Percentiles rank a stretch among this genome's conserved stretches.
Evolutionary conservation across 129 eudicot genomes (phyloP).

Genomic region (Scalesia atractyloides): DNA sequence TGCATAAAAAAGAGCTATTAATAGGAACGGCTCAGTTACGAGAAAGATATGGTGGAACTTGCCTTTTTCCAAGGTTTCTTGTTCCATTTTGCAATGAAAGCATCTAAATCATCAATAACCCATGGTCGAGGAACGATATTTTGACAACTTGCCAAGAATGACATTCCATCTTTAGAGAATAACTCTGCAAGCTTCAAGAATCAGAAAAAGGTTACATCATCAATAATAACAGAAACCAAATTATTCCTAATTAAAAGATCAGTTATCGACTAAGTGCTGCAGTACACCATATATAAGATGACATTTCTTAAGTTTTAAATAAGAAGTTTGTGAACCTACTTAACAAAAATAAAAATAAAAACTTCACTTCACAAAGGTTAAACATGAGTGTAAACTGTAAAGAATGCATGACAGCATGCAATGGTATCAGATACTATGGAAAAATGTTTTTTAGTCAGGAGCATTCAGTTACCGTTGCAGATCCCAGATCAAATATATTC

Average conservation of each 20-base stretch:
- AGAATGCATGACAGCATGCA: neutral
- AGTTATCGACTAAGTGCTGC: neutral
- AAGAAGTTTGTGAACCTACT: slow-evolving; percentile 18
- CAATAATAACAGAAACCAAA: neutral
- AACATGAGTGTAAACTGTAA: neutral
- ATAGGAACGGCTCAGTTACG: neutral
- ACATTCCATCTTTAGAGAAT: slow-evolving; percentile 96
- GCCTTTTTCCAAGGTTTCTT: slow-evolving; percentile 89
- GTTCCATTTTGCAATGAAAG: slow-evolving; percentile 72
- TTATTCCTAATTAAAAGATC: slow-evolving; percentile 1
- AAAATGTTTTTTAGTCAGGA: slow-evolving; percentile 4
- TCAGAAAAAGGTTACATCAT: slow-evolving; percentile 19
- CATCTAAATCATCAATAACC: slow-evolving; percentile 97
- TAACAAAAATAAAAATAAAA: neutral
- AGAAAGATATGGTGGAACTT: slow-evolving; percentile 19
- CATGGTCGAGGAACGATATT: slow-evolving; percentile 94
- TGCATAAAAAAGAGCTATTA: slow-evolving; percentile 2
- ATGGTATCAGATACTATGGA: neutral
- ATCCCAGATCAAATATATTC: slow-evolving; percentile 97
- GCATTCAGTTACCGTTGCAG: slow-evolving; percentile 71
- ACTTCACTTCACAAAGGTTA: neutral
- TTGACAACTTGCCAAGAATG: slow-evolving; percentile 94
- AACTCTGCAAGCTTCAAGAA: slow-evolving; percentile 96
- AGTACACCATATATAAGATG: slow-evolving; percentile 8
- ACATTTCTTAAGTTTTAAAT: neutral